These are phyloP conservation scores for Clavariopsis aquatica DNA, from an alignment of 495 filamentous ascomycete genomes.

Conservation along the genomic window DNA sequence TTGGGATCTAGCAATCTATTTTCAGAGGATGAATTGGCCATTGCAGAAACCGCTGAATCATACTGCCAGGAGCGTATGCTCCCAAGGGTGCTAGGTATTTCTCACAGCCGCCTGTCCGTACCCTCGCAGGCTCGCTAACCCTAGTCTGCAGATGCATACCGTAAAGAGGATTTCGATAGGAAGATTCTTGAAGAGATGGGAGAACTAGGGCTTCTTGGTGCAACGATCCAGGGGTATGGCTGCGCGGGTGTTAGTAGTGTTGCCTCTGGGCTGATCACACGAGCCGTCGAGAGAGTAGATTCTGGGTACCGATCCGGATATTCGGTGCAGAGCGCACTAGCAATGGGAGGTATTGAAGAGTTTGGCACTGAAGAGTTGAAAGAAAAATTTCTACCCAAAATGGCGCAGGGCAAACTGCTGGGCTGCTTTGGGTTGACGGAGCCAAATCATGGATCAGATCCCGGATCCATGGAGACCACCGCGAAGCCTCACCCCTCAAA, in stretches of 20 bases:
- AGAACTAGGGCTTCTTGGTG: constrained; percentile 85
- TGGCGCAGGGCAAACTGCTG: constrained; percentile 84
- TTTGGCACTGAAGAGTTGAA: constrained; percentile 89
- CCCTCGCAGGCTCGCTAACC: neutral
- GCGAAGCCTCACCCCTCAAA: constrained; percentile 86
- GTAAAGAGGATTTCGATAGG: constrained; percentile 88
- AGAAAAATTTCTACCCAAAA: constrained; percentile 76
- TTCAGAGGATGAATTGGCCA: constrained; percentile 86
- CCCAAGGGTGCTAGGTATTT: constrained; percentile 80
- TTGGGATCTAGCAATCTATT: constrained; percentile 69
- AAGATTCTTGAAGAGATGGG: constrained; percentile 94
- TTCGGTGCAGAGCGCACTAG: constrained; percentile 92
- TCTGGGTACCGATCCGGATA: constrained; percentile 94
- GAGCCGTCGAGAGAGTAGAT: constrained; percentile 94
- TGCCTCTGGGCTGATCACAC: constrained; percentile 87
- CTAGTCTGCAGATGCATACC: constrained; percentile 76
- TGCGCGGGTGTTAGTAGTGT: constrained; percentile 94
- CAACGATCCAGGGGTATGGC: constrained; percentile 87
- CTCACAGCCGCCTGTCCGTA: neutral
- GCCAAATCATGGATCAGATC: constrained; percentile 96
- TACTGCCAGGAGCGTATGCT: constrained; percentile 90
- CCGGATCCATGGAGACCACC: constrained; percentile 89
- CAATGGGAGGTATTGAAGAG: constrained; percentile 96
- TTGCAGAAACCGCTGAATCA: constrained; percentile 81
- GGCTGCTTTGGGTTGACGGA: constrained; percentile 96